phyloP scores from a whole-genome alignment of 768 basidiomycete species.

The Cantharellus cinnabarinus region DNA sequence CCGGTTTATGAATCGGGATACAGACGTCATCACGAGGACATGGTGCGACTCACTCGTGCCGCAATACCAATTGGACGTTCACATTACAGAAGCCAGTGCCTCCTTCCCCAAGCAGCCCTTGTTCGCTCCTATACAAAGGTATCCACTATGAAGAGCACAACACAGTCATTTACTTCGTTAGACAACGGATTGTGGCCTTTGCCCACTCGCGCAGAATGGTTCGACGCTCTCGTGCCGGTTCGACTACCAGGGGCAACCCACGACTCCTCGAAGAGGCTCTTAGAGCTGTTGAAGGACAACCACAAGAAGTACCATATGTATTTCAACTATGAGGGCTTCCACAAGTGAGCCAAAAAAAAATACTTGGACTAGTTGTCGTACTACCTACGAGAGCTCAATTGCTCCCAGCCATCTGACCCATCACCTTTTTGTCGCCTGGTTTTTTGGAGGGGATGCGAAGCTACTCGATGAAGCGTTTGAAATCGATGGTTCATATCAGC shows the following conservation, averaged over 20 bases:
- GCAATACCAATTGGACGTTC: no score
- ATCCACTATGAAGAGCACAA: no score
- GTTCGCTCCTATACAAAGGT: no score
- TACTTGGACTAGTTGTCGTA: background rate
- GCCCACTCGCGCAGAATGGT: no score
- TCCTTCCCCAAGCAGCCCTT: no score
- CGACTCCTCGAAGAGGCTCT: background rate
- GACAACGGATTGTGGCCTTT: no score
- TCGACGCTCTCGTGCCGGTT: no score
- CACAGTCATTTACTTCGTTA: no score
- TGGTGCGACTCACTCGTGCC: no score
- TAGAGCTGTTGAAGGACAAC: background rate
- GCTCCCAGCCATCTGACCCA: slow-evolving; percentile 33
- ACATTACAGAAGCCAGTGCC: no score
- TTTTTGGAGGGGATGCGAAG: slow-evolving; percentile 30
- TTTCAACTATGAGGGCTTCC: background rate
- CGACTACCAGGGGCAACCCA: background rate
- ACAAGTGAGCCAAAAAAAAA: background rate
- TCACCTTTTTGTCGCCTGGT: slow-evolving; percentile 36
- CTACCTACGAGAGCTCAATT: background rate
- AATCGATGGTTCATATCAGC: slow-evolving; percentile 19
- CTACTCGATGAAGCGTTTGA: slow-evolving; percentile 26
- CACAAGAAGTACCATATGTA: background rate
- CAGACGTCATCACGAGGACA: no score
- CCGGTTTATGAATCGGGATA: no score